phyloP scores from a whole-genome alignment of 495 filamentous ascomycete genomes.

The Aspergillus haitiensis region DNA sequence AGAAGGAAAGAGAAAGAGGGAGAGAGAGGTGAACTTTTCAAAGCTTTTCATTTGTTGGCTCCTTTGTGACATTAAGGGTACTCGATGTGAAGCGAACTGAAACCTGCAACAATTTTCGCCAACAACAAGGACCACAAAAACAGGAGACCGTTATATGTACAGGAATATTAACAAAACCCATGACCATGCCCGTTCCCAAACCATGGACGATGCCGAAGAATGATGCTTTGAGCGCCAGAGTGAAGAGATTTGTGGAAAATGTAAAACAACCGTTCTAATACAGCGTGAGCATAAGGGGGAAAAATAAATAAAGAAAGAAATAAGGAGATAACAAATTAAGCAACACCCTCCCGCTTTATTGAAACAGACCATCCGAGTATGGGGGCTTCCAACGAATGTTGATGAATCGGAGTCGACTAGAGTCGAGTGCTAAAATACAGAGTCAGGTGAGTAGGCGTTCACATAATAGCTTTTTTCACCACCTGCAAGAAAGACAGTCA shows the following conservation, averaged over 20 bases:
- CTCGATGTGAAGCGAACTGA: slow-evolving; percentile 30
- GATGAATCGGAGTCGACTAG: slow-evolving; percentile 12
- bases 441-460: slow-evolving; percentile 26
- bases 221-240: slow-evolving; percentile 52
- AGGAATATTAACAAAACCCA: slow-evolving; percentile 42
- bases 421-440: slow-evolving; percentile 22
- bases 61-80: slow-evolving; percentile 34
- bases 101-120: slow-evolving; percentile 31
- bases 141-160: slow-evolving; percentile 52
- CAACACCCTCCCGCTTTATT: slow-evolving; percentile 35
- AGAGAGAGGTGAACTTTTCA: background rate
- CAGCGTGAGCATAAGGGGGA: slow-evolving; percentile 31
- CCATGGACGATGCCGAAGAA: slow-evolving; percentile 49
- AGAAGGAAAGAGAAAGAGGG: background rate
- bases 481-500: slow-evolving; percentile 50
- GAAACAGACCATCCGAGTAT: slow-evolving; percentile 34
- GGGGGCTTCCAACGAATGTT: slow-evolving; percentile 29
- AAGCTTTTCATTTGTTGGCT: slow-evolving; percentile 18
- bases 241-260: slow-evolving; percentile 44
- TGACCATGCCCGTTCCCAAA: slow-evolving; percentile 48
- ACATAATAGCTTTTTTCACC: slow-evolving; percentile 57
- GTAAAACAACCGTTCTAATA: slow-evolving; percentile 46
- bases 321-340: slow-evolving; percentile 26
- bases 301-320: too few species aligned
- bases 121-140: slow-evolving; percentile 38